These are phyloP conservation scores for Podaxis pistillaris DNA, from an alignment of 768 basidiomycete genomes.

Conservation along the genomic window DNA sequence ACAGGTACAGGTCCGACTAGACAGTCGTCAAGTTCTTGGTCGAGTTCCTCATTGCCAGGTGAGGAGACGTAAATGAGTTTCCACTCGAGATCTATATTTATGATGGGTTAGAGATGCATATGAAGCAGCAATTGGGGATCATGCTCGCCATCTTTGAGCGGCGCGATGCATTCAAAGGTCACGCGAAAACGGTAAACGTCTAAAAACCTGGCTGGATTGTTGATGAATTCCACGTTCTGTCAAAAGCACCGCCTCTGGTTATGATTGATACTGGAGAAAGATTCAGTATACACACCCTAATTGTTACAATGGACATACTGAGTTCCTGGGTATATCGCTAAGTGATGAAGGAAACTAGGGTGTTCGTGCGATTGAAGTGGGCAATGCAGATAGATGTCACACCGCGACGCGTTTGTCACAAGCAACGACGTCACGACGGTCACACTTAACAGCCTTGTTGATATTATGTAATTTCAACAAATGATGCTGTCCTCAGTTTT, in stretches of 20 bases:
- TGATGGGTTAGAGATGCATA: not conserved
- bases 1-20: conserved; percentile 95
- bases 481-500: not conserved
- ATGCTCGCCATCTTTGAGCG: conserved; percentile 76
- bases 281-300: conserved; percentile 44
- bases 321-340: conserved; percentile 3
- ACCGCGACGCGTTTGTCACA: conserved; percentile 11
- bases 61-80: conserved; percentile 95
- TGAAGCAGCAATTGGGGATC: not conserved
- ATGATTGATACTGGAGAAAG: conserved; percentile 9
- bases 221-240: conserved; percentile 86
- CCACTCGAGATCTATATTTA: conserved; percentile 87
- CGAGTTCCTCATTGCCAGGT: conserved; percentile 85
- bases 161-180: conserved; percentile 95
- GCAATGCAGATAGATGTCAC: not conserved
- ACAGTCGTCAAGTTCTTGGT: conserved; percentile 97
- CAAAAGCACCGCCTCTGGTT: not conserved
- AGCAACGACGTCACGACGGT: not conserved
- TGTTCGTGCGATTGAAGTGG: not conserved
- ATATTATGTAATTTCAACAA: conserved; percentile 5
- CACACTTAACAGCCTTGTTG: conserved; percentile 2
- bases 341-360: not conserved
- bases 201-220: conserved; percentile 89
- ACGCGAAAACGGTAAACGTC: conserved; percentile 93
- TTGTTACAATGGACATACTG: conserved; percentile 60